A percentile compares a stretch with the other conserved stretches of the same genome.
Conservation (phyloP, 176 grass and related monocot genomes). For the Calamus simplicifolius region DNA sequence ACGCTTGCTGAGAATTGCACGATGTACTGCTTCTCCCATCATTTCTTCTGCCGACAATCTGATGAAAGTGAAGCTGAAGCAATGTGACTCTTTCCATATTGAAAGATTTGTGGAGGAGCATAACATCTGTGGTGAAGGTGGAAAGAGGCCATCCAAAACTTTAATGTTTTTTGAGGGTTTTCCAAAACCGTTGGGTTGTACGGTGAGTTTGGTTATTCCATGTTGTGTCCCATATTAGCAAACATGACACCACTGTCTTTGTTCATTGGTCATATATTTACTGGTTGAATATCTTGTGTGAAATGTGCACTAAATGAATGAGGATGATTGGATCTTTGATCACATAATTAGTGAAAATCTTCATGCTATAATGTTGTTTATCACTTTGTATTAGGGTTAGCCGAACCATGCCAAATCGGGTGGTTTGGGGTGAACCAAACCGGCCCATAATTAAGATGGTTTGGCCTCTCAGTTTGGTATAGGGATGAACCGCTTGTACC, state of each 20-base stretch:
- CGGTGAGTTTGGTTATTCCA: conserved; percentile 34
- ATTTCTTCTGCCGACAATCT: conserved; percentile 66
- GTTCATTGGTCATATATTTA: background rate
- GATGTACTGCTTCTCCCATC: conserved; percentile 76
- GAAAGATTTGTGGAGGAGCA: conserved; percentile 69
- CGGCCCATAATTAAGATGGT: no score
- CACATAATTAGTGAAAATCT: no score
- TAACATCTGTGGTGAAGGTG: conserved; percentile 41
- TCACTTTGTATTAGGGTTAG: no score
- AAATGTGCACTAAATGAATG: no score
- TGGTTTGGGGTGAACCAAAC: no score
- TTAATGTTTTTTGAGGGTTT: conserved; percentile 86
- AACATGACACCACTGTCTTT: no score
- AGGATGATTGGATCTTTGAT: no score
- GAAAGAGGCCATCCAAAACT: conserved; percentile 66
- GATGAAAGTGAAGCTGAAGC: conserved; percentile 43
- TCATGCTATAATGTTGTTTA: no score
- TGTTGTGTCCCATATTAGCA: background rate
- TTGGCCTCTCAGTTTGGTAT: no score
- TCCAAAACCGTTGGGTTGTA: conserved; percentile 66
- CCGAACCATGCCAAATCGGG: no score
- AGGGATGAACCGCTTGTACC: no score
- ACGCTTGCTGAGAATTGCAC: conserved; percentile 60
- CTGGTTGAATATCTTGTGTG: background rate
- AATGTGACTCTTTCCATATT: conserved; percentile 73